Percentiles rank a stretch among this genome's conserved stretches.
These are phyloP conservation scores for Tieghemostelium lacteum DNA, from an alignment of 78 protist genomes.

Conservation along the genomic window DNA sequence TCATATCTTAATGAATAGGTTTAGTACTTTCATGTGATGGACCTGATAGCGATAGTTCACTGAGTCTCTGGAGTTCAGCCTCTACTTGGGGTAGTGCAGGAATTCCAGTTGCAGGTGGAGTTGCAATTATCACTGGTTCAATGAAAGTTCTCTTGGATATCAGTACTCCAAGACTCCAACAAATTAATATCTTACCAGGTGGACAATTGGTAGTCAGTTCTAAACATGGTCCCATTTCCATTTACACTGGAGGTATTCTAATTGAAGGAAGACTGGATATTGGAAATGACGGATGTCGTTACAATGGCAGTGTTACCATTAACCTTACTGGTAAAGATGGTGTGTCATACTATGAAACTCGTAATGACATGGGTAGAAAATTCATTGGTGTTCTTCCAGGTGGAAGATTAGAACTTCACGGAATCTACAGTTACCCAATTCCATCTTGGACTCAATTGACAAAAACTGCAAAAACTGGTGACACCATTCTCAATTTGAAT, in stretches of 20 bases:
- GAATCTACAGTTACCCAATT: slow-evolving; percentile 56
- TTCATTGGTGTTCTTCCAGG: slow-evolving; percentile 76
- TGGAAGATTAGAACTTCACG: slow-evolving; percentile 64
- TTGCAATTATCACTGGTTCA: slow-evolving; percentile 6
- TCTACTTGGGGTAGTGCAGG: slow-evolving; percentile 15
- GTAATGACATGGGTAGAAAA: slow-evolving; percentile 41
- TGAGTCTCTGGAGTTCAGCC: slow-evolving; percentile 33
- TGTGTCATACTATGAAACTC: neutral
- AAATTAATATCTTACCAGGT: slow-evolving; percentile 31
- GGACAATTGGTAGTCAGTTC: slow-evolving; percentile 43
- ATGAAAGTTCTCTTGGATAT: slow-evolving; percentile 35
- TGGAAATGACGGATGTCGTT: slow-evolving; percentile 63
- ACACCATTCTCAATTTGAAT: neutral
- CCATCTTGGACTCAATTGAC: slow-evolving; percentile 54
- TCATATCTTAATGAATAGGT: too few relatives aligned
- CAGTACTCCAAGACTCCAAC: slow-evolving; percentile 13
- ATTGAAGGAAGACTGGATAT: slow-evolving; percentile 58
- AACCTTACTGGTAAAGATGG: slow-evolving; percentile 58
- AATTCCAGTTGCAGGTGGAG: slow-evolving; percentile 4
- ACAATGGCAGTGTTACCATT: slow-evolving; percentile 23
- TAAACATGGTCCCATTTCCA: slow-evolving; percentile 25
- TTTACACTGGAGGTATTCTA: slow-evolving; percentile 26
- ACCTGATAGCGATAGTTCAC: slow-evolving; percentile 21
- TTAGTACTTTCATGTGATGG: slow-evolving; percentile 64
- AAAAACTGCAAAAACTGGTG: slow-evolving; percentile 16